Evolutionary conservation across 495 filamentous ascomycete genomes (phyloP).

Genomic region (Lasiosphaeria ovina): DNA sequence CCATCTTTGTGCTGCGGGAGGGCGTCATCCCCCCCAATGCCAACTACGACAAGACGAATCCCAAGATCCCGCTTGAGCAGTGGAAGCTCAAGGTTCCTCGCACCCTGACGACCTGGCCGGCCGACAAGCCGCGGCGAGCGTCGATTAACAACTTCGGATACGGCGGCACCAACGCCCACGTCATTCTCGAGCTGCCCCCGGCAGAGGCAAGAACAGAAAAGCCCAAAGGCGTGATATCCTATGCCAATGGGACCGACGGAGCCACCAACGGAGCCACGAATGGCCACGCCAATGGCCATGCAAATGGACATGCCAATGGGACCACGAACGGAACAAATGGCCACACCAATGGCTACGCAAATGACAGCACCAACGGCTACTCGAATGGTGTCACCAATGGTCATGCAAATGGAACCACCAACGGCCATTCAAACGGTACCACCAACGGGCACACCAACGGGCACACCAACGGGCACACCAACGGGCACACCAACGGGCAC

Average conservation of each 20-base stretch:
- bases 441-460: too few species aligned
- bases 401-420: not conserved
- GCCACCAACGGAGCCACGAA: not conserved
- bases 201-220: not conserved
- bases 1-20: constrained; percentile 50
- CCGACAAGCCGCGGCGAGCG: constrained; percentile 32
- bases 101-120: constrained; percentile 33
- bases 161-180: constrained; percentile 63
- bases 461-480: too few species aligned
- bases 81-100: constrained; percentile 26
- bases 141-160: constrained; percentile 59
- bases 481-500: too few species aligned
- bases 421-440: too few species aligned
- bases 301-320: not conserved
- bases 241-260: too few species aligned
- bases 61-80: constrained; percentile 33
- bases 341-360: too few species aligned
- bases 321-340: too few species aligned
- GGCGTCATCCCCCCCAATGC: constrained; percentile 41
- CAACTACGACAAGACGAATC: constrained; percentile 35
- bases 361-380: too few species aligned
- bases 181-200: constrained; percentile 47
- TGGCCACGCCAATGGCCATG: too few species aligned
- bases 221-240: too few species aligned
- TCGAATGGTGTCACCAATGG: not conserved